Base-by-base conservation (phyloP, 257 asterid genomes). In the Capsicum rhomboideum region DNA sequence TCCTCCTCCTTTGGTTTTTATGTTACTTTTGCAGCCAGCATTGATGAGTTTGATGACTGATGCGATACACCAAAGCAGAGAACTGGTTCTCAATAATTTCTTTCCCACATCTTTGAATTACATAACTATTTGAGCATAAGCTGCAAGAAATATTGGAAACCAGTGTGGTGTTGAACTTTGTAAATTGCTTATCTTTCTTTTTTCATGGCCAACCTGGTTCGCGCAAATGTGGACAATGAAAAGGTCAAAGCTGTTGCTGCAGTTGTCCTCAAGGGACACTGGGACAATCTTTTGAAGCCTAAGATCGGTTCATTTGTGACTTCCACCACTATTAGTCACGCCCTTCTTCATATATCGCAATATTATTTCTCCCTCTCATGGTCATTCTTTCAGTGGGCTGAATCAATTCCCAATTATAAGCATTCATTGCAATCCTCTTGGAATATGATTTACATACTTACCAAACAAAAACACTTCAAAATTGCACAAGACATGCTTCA, bases 361-460 rank as follows among this genome's bases (percentile, higher is more conserved):
- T 52, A 72, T 44, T 85, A 88, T 79, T 84, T 92, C 82, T 87
- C 88, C 21, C 75, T 87, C 40, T 88, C 95, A 75, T 92, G 97
- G 95, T 83, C 92, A 29, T 93, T 96, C 86, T 96, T 91, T 90
- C 93, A 89, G 78, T 96, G 98, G 98, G 94, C 91, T 50, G 99
- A 96, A 54, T 86, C 91, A 16, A 84, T 92, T 84, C 94, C 99
- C 14, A 86, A 82, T 23, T 92, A 91, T 88, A 91, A 90, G 89
- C 98, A 88, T 84, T 91, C 99, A 2, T 84, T 93, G 88, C 98
- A 92, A 54, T 91, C 90, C 78, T 85, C 88, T 84, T 96, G 99
- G 99, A 88, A 88, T 55, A 93, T 96, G 98, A 85, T 93, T 79
- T 93, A 90, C 88, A 85, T 94, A 72, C 95, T 96, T 75, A 90